Base-by-base conservation (phyloP, 2,329 filamentous ascomycete genomes). In the Bipolaris sorokiniana region DNA sequence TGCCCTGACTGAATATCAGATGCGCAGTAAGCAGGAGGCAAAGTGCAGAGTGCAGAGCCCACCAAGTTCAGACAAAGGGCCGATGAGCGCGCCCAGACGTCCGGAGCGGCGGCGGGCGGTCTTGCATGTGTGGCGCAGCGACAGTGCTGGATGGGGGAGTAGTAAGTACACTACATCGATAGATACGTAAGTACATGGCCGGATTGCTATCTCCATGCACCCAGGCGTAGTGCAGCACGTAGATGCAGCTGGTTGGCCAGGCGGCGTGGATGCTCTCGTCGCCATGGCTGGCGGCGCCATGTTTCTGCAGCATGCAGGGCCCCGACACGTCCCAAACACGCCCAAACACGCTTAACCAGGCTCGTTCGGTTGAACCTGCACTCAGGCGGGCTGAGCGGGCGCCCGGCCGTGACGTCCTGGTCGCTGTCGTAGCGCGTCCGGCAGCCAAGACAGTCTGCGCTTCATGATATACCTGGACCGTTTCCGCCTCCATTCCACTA, bases 371-470 rank as follows among this genome's bases (percentile, higher is more conserved):
- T 37, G 49, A 22, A 42, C 54, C 23, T 49, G 47, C 38, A 41
- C 56, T 48, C 33, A n/a, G 34, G 26, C 52, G 54, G 42, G 28
- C 28, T 31, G 28, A 5, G 28, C 28, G 48, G 41, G 52, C 40
- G 34, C 34, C 31, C 45, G 22, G 57, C 57, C 31, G 49, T 57
- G 56, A 64, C 63, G 62, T 55, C 50, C 51, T 59, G 63, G 59
- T 40, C 54, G 34, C 34, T 31, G 13, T 26, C 26, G n/a, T 47
- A 47, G 42, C 36, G 48, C 48, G 48, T 56, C 11, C 23, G 20
- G 28, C 33, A 36, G 40, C 40, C 52, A 52, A 54, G 54, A 68
- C 71, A 53, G 58, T 51, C 20, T 45, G 51, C 64, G 68, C 64
- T 62, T 68, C 67, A 70, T 54, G 22, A 58, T 52, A 53, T 37